phyloP scores from a whole-genome alignment of 371 early-diverging fungal genomes.

The Haplosporangium sp. region DNA sequence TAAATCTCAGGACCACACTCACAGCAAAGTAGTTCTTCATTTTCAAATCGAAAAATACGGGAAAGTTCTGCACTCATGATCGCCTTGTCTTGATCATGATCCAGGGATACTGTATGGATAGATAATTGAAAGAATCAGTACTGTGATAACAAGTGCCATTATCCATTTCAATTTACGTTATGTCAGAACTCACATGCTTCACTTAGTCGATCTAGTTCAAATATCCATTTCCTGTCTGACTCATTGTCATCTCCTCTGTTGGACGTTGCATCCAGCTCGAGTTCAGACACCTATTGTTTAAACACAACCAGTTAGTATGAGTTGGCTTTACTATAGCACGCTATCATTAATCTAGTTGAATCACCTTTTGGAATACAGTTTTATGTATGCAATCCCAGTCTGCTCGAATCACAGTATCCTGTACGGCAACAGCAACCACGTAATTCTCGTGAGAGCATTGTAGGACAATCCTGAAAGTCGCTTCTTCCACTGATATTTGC shows the following conservation, averaged over 20 bases:
- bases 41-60: slow-evolving; percentile 35
- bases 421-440: slow-evolving; percentile 40
- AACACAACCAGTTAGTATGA: slow-evolving; percentile 1
- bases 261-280: slow-evolving; percentile 26
- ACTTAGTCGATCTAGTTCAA: slow-evolving; percentile 46
- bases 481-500: slow-evolving; percentile 40
- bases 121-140: neutral
- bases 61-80: slow-evolving; percentile 46
- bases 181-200: slow-evolving; percentile 37
- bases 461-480: slow-evolving; percentile 38
- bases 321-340: neutral
- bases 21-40: slow-evolving; percentile 51
- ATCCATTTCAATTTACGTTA: neutral
- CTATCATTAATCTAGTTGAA: too few relatives aligned
- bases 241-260: slow-evolving; percentile 31
- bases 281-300: slow-evolving; percentile 28
- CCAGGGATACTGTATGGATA: slow-evolving; percentile 35
- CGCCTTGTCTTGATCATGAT: slow-evolving; percentile 48
- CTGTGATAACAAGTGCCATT: neutral
- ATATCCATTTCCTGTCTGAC: slow-evolving; percentile 44
- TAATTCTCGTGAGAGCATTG: slow-evolving; percentile 44
- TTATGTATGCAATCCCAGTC: slow-evolving; percentile 54
- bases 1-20: neutral
- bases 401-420: slow-evolving; percentile 32
- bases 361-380: slow-evolving; percentile 52